Evolutionary conservation across 1,284 basidiomycete species (phyloP).

Genomic region (Sphaerobolus stellatus): DNA sequence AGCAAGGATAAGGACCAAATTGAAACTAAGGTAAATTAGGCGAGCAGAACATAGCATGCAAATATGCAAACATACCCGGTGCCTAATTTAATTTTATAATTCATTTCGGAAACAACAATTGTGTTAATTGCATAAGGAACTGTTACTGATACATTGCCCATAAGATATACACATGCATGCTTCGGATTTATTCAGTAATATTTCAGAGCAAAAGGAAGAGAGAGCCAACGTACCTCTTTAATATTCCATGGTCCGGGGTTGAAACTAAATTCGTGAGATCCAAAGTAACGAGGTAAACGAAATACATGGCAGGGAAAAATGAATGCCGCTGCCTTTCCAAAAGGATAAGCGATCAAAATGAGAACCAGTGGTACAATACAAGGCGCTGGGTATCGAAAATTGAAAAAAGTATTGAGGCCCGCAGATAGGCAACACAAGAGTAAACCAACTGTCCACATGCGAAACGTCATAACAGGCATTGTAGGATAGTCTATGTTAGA

Average conservation of each 20-base stretch:
- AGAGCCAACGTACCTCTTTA: slow-evolving; percentile 46
- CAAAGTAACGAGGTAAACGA: slow-evolving; percentile 53
- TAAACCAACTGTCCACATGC: slow-evolving; percentile 87
- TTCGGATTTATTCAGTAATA: slow-evolving; percentile 45
- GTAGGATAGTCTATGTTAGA: slow-evolving; percentile 96
- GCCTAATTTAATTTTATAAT: slow-evolving; percentile 61
- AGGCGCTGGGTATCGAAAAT: slow-evolving; percentile 87
- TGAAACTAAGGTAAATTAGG: slow-evolving; percentile 44
- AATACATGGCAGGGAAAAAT: slow-evolving; percentile 80
- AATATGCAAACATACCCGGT: slow-evolving; percentile 43
- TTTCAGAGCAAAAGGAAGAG: slow-evolving; percentile 13
- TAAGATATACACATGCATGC: slow-evolving; percentile 89
- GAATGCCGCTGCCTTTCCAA: slow-evolving; percentile 85
- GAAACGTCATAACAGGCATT: slow-evolving; percentile 88
- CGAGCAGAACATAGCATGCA: background rate
- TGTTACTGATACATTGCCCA: slow-evolving; percentile 83
- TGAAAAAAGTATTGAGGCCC: slow-evolving; percentile 90
- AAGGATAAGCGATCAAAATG: slow-evolving; percentile 82
- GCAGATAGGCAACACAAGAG: slow-evolving; percentile 61
- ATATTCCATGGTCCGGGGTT: slow-evolving; percentile 99
- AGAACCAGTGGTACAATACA: slow-evolving; percentile 77
- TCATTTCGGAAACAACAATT: slow-evolving; percentile 74
- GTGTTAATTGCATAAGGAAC: slow-evolving; percentile 81
- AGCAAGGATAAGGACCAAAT: slow-evolving; percentile 76
- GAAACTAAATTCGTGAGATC: slow-evolving; percentile 65